phyloP scores from a whole-genome alignment of 495 filamentous ascomycete genomes.

The Hypoxylon rickii region DNA sequence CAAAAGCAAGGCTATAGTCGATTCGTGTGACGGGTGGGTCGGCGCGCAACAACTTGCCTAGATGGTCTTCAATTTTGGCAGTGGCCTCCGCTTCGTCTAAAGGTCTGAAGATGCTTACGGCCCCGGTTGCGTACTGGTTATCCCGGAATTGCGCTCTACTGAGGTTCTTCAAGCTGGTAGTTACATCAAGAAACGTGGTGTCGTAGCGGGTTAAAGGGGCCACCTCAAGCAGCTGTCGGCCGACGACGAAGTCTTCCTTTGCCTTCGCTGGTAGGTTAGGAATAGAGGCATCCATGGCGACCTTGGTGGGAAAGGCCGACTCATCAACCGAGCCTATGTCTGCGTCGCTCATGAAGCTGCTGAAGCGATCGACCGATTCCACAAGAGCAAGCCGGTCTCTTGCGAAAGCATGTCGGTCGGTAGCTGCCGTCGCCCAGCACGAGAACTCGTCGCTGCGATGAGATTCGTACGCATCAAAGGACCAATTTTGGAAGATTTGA shows the following conservation, averaged over 20 bases:
- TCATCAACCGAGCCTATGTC: slow-evolving; percentile 48
- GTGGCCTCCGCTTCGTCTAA: slow-evolving; percentile 39
- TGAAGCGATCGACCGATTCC: slow-evolving; percentile 40
- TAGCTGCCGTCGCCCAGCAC: slow-evolving; percentile 38
- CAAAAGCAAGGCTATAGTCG: slow-evolving; percentile 58
- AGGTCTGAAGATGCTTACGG: slow-evolving; percentile 3
- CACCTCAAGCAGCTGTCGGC: slow-evolving; percentile 63
- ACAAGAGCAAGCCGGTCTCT: slow-evolving; percentile 33
- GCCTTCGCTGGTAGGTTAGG: slow-evolving; percentile 63
- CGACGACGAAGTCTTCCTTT: slow-evolving; percentile 67
- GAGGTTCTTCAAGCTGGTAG: slow-evolving; percentile 43
- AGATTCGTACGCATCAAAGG: slow-evolving; percentile 55
- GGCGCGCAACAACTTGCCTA: slow-evolving; percentile 22
- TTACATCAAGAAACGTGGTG: slow-evolving; percentile 28
- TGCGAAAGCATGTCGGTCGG: slow-evolving; percentile 10
- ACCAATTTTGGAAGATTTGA: slow-evolving; percentile 62
- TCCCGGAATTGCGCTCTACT: slow-evolving; percentile 37
- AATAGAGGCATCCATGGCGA: slow-evolving; percentile 63
- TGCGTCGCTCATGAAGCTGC: slow-evolving; percentile 53
- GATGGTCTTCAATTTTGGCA: slow-evolving; percentile 35
- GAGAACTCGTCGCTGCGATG: slow-evolving; percentile 38
- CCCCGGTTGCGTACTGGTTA: neutral
- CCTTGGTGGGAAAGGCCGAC: slow-evolving; percentile 35
- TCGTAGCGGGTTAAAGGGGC: slow-evolving; percentile 32
- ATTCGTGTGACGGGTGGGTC: slow-evolving; percentile 38